Evolutionary conservation across 306 rosid species (phyloP).

Genomic region (Coriaria nepalensis): DNA sequence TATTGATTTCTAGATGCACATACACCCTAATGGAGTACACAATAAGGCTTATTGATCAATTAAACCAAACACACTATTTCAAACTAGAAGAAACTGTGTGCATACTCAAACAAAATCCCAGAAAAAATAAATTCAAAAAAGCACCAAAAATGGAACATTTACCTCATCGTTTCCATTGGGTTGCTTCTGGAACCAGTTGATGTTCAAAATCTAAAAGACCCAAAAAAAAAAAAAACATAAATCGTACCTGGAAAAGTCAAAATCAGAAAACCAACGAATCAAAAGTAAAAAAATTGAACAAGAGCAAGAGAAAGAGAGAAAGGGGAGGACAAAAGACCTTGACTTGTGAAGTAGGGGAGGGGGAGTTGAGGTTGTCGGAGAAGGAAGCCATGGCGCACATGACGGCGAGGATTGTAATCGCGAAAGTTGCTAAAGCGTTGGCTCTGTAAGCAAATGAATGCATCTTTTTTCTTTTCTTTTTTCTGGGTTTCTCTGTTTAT

Average conservation of each 20-base stretch:
- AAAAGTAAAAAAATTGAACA: slow-evolving; percentile 9
- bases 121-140: neutral
- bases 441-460: slow-evolving; percentile 54
- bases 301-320: neutral
- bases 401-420: slow-evolving; percentile 44
- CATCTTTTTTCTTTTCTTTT: slow-evolving; percentile 21
- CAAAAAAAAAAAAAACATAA: neutral
- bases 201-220: slow-evolving; percentile 33
- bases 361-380: slow-evolving; percentile 40
- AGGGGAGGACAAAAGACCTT: slow-evolving; percentile 23
- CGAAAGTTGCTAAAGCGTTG: slow-evolving; percentile 44
- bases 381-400: slow-evolving; percentile 61
- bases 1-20: too few species aligned
- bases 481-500: neutral
- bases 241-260: neutral
- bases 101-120: neutral
- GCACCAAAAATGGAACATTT: neutral
- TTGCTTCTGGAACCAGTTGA: slow-evolving; percentile 65
- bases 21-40: too few species aligned
- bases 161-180: slow-evolving; percentile 69
- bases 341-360: slow-evolving; percentile 41
- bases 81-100: too few species aligned
- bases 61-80: too few species aligned
- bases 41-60: too few species aligned
- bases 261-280: neutral